These are phyloP conservation scores for Ganoderma lingzhi DNA, from an alignment of 1,284 basidiomycete species.

Conservation along the genomic window DNA sequence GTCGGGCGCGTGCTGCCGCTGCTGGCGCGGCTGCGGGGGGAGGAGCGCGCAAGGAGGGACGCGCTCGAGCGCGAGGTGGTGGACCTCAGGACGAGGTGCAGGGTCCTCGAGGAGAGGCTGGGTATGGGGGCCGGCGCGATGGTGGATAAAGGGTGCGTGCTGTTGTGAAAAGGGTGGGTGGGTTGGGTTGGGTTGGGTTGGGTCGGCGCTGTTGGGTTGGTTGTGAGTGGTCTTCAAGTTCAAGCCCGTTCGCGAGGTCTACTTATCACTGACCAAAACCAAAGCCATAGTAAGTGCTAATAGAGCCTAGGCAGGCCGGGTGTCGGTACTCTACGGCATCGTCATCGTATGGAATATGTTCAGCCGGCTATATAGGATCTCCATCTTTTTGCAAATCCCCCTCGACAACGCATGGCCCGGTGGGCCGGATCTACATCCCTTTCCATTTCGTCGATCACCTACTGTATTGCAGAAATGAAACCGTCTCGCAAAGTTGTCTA, in stretches of 20 bases:
- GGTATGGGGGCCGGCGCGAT: slow-evolving; percentile 29
- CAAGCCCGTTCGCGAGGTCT: background rate
- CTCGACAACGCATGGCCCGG: background rate
- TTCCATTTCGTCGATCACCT: background rate
- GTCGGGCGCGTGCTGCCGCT: slow-evolving; percentile 56
- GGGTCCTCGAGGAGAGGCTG: slow-evolving; percentile 51
- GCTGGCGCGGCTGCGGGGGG: slow-evolving; percentile 53
- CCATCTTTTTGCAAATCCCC: background rate
- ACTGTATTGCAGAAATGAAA: background rate
- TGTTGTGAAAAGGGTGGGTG: slow-evolving; percentile 29
- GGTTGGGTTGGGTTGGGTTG: background rate
- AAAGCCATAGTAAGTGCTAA: background rate
- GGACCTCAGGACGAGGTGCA: slow-evolving; percentile 57
- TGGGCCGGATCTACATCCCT: background rate
- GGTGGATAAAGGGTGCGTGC: slow-evolving; percentile 36
- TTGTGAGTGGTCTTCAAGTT: background rate
- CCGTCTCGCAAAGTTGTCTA: background rate
- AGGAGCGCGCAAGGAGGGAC: slow-evolving; percentile 54
- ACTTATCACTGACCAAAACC: background rate
- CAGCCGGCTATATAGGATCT: background rate
- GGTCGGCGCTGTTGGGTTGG: background rate
- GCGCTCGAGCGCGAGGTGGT: slow-evolving; percentile 57
- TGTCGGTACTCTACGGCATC: background rate
- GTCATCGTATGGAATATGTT: background rate
- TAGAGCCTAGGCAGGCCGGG: background rate